A percentile compares a stretch with the other conserved stretches of the same genome.
Evolutionary conservation across 2,329 filamentous ascomycete species (phyloP).

Genomic region (Calycina marina): DNA sequence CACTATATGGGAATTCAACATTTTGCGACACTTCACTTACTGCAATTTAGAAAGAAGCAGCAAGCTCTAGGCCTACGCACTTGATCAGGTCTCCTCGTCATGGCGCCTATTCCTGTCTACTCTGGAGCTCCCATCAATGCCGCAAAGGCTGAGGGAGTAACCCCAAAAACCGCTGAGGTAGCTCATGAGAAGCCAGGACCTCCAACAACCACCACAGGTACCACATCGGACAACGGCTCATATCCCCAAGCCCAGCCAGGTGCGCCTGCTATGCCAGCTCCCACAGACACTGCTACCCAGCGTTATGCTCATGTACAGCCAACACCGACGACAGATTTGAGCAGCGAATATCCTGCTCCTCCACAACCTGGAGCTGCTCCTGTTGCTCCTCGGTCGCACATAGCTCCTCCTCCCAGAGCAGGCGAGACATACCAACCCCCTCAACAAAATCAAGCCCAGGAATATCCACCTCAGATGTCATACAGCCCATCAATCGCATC

Average conservation of each 20-base stretch:
- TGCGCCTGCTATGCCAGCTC: slow-evolving; percentile 32
- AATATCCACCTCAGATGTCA: slow-evolving; percentile 34
- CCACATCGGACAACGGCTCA: slow-evolving; percentile 19
- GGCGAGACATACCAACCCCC: slow-evolving; percentile 30
- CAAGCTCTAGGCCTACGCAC: too few relatives aligned
- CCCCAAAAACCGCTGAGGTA: slow-evolving; percentile 29
- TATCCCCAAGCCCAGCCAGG: slow-evolving; percentile 32
- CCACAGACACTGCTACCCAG: slow-evolving; percentile 20
- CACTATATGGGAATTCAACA: too few relatives aligned
- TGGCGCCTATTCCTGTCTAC: slow-evolving; percentile 48
- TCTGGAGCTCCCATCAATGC: slow-evolving; percentile 43
- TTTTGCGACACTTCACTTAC: too few relatives aligned
- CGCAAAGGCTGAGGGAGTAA: slow-evolving; percentile 33
- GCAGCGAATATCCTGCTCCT: slow-evolving; percentile 30
- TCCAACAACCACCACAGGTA: slow-evolving; percentile 19
- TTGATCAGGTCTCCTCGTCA: too few relatives aligned
- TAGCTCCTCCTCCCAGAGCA: slow-evolving; percentile 37
- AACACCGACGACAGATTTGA: slow-evolving; percentile 28
- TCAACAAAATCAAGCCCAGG: slow-evolving; percentile 23
- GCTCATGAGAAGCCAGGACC: slow-evolving; percentile 10
- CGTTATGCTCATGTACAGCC: slow-evolving; percentile 26
- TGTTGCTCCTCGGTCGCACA: slow-evolving; percentile 23
- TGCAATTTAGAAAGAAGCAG: too few relatives aligned
- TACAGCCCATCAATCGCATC: slow-evolving; percentile 32
- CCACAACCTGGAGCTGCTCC: slow-evolving; percentile 45